A percentile compares a stretch with the other conserved stretches of the same genome.
Evolutionary conservation across 2,329 filamentous ascomycete genomes (phyloP).

Genomic region (Leptographium radiaticola): DNA sequence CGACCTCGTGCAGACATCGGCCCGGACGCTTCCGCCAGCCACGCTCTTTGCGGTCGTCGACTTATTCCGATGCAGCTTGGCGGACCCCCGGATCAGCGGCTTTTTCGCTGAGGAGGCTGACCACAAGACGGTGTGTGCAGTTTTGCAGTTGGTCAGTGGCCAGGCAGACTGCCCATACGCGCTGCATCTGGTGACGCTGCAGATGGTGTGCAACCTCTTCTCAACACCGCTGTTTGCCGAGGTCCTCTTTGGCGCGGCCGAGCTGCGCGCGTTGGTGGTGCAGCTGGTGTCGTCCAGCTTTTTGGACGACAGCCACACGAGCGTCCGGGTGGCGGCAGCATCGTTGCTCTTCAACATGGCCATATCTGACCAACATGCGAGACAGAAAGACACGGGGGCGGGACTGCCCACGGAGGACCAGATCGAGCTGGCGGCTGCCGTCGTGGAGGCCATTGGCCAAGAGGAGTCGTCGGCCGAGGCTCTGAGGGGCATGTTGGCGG

Average conservation of each 20-base stretch:
- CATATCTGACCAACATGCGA: slow-evolving; percentile 43
- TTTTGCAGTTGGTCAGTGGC: slow-evolving; percentile 46
- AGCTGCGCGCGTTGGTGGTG: slow-evolving; percentile 46
- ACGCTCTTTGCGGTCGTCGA: slow-evolving; percentile 74
- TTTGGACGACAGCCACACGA: slow-evolving; percentile 61
- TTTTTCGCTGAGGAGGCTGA: slow-evolving; percentile 67
- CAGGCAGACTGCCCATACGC: slow-evolving; percentile 53
- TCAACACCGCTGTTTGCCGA: slow-evolving; percentile 57
- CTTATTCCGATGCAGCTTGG: slow-evolving; percentile 63
- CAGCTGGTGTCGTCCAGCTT: slow-evolving; percentile 64
- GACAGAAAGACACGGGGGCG: background rate
- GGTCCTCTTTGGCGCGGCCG: slow-evolving; percentile 40
- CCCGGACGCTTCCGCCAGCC: slow-evolving; percentile 44
- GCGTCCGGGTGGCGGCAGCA: slow-evolving; percentile 67
- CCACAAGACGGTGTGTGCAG: slow-evolving; percentile 46
- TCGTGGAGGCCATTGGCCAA: slow-evolving; percentile 57
- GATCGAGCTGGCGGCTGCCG: slow-evolving; percentile 67
- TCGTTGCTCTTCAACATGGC: slow-evolving; percentile 76
- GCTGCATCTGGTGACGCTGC: slow-evolving; percentile 68
- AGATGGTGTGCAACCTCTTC: slow-evolving; percentile 78
- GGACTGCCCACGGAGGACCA: slow-evolving; percentile 54
- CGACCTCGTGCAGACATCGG: slow-evolving; percentile 42
- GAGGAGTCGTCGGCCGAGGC: slow-evolving; percentile 55
- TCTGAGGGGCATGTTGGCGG: slow-evolving; percentile 62
- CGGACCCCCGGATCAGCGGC: slow-evolving; percentile 66